These are phyloP conservation scores for Mycosphaerella sp. DNA, from an alignment of 2,329 filamentous ascomycete species.

Conservation along the genomic window DNA sequence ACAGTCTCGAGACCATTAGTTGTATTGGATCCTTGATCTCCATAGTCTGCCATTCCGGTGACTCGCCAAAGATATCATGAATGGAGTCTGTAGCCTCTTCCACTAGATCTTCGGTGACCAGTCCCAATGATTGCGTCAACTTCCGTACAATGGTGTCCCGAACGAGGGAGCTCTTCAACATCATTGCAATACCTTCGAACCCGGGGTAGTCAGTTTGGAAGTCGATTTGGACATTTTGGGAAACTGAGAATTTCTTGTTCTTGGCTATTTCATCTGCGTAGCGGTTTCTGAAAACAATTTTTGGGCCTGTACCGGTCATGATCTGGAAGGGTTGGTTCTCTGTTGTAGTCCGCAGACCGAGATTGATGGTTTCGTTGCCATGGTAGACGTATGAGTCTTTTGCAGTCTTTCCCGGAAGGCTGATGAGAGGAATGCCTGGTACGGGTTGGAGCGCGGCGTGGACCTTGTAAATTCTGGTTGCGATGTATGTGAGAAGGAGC, in stretches of 20 bases:
- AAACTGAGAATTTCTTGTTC: conserved; percentile 8
- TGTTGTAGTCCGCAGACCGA: conserved; percentile 1
- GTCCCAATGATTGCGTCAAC: conserved; percentile 23
- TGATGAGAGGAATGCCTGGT: neutral
- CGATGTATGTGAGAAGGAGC: neutral
- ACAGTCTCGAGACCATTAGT: conserved; percentile 29
- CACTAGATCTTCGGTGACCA: conserved; percentile 23
- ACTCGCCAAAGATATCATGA: conserved; percentile 20
- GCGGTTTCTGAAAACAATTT: conserved; percentile 10
- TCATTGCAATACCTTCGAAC: conserved; percentile 9
- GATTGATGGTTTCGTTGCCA: conserved; percentile 1
- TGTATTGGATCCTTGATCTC: conserved; percentile 25
- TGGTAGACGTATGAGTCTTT: neutral
- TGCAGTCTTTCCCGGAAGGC: conserved; percentile 1
- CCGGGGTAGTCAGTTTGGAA: conserved; percentile 12
- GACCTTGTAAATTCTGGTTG: neutral
- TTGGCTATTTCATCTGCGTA: conserved; percentile 14
- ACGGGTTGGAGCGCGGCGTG: neutral
- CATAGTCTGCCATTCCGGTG: conserved; percentile 17
- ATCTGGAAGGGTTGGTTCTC: conserved; percentile 12
- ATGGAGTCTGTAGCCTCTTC: conserved; percentile 22
- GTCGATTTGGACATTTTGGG: conserved; percentile 8
- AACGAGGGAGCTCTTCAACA: neutral
- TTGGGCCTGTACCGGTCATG: conserved; percentile 15
- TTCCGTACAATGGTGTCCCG: conserved; percentile 9